phyloP scores from a whole-genome alignment of 768 basidiomycete species.

The Rhizopogon sp. region DNA sequence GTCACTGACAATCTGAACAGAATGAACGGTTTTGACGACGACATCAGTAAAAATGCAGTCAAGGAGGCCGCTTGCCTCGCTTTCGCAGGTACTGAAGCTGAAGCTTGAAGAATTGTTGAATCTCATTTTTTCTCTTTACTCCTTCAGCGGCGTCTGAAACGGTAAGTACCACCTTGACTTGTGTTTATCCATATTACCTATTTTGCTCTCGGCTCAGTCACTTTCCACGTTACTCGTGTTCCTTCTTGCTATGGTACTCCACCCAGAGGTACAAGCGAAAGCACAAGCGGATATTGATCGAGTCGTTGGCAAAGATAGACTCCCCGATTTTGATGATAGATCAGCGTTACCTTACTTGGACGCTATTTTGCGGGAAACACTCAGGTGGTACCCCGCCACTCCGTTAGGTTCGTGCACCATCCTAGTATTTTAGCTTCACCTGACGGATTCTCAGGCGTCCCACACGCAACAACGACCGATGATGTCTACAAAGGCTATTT shows the following conservation, averaged over 20 bases:
- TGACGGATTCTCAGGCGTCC: background rate
- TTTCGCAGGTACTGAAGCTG: slow-evolving; percentile 5
- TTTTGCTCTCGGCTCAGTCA: slow-evolving; percentile 2
- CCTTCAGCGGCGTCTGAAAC: slow-evolving; percentile 7
- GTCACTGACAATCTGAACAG: too few relatives aligned
- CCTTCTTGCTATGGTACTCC: slow-evolving; percentile 14
- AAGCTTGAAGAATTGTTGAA: background rate
- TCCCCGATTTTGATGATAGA: slow-evolving; percentile 10
- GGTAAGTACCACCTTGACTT: background rate
- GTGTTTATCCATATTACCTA: background rate
- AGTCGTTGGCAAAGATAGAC: slow-evolving; percentile 14
- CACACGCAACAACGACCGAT: slow-evolving; percentile 6
- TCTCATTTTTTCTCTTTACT: background rate
- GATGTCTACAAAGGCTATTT: slow-evolving; percentile 12
- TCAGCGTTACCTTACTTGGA: slow-evolving; percentile 8
- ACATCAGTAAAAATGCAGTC: background rate
- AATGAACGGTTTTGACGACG: too few relatives aligned
- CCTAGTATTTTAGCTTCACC: background rate
- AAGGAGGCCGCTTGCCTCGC: slow-evolving; percentile 7
- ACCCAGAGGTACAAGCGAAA: slow-evolving; percentile 9
- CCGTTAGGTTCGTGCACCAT: slow-evolving; percentile 5
- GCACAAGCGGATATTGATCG: slow-evolving; percentile 19
- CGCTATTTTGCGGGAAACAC: slow-evolving; percentile 10
- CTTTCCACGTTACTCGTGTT: slow-evolving; percentile 3
- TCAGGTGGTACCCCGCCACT: slow-evolving; percentile 9